phyloP scores from a whole-genome alignment of 805 yeast species.

The Diddensiella caesifluorescens region DNA sequence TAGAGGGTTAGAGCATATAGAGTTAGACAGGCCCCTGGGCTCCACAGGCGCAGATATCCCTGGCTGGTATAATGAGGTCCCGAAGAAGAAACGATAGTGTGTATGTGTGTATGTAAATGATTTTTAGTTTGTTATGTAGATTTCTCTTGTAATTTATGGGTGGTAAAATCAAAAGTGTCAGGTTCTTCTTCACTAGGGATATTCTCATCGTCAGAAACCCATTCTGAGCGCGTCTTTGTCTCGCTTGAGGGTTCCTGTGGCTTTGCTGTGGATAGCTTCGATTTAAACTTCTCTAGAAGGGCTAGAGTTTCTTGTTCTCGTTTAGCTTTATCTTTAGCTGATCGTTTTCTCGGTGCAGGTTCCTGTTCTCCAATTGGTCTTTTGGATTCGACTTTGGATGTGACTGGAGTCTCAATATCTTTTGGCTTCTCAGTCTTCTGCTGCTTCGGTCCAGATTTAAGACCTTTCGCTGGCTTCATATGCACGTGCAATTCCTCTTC shows the following conservation, averaged over 20 bases:
- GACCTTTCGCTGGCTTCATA: constrained; percentile 23
- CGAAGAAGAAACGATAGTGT: constrained; percentile 12
- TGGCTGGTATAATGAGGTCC: constrained; percentile 80
- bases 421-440: not conserved
- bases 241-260: not conserved
- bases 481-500: constrained; percentile 27
- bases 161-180: constrained; percentile 1
- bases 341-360: constrained; percentile 3
- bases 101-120: not conserved
- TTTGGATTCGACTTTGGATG: constrained; percentile 2
- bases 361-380: not conserved
- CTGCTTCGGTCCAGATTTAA: not conserved
- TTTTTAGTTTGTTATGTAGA: not conserved
- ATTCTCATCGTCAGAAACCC: constrained; percentile 11
- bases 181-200: constrained; percentile 2
- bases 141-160: constrained; percentile 7
- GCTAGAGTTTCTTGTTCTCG: constrained; percentile 31
- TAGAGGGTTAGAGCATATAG: constrained; percentile 63
- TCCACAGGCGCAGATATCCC: constrained; percentile 82
- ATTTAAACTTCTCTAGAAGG: constrained; percentile 27
- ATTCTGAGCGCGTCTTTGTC: not conserved
- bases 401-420: not conserved
- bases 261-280: constrained; percentile 18
- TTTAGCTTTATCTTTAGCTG: constrained; percentile 4
- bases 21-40: constrained; percentile 67